A percentile compares a stretch with the other conserved stretches of the same genome.
Conservation (phyloP, 306 rosid species). For the Oemleria cerasiformis region DNA sequence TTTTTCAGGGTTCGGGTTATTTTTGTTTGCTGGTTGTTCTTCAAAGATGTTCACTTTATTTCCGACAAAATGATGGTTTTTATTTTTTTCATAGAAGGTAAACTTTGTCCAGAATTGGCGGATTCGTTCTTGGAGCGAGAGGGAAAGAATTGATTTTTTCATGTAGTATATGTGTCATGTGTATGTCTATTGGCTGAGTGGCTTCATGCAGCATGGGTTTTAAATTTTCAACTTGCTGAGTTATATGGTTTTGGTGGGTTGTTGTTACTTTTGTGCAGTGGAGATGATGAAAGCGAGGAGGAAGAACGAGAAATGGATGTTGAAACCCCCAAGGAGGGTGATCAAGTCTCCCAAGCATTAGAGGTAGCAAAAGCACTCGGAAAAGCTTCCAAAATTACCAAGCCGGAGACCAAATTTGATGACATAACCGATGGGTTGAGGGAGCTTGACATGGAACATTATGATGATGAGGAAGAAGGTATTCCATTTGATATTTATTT, state of each 20-base stretch:
- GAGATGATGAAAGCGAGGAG: conserved; percentile 43
- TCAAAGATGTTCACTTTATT: not conserved
- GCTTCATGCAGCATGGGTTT: not conserved
- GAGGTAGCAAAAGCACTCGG: conserved; percentile 57
- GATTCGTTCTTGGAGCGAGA: not conserved
- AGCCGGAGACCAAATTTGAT: conserved; percentile 33
- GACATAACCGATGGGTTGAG: conserved; percentile 52
- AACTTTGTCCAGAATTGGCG: not conserved
- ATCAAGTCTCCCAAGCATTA: conserved; percentile 53
- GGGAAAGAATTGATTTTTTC: not conserved
- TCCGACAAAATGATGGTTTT: not conserved
- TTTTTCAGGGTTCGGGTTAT: too few relatives aligned
- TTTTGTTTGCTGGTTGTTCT: not conserved
- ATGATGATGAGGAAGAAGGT: conserved; percentile 83
- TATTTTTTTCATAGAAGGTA: not conserved
- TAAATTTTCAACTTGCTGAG: not conserved
- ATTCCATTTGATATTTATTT: conserved; percentile 13
- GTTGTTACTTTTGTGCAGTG: conserved; percentile 27
- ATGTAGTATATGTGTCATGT: not conserved
- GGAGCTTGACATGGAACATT: conserved; percentile 82
- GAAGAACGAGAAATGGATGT: conserved; percentile 33
- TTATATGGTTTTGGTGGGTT: not conserved
- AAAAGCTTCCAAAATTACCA: conserved; percentile 31
- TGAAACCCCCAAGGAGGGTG: conserved; percentile 24
- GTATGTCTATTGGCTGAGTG: not conserved